Base-by-base conservation (phyloP, 345 rosid genomes). In the Excoecaria agallocha region DNA sequence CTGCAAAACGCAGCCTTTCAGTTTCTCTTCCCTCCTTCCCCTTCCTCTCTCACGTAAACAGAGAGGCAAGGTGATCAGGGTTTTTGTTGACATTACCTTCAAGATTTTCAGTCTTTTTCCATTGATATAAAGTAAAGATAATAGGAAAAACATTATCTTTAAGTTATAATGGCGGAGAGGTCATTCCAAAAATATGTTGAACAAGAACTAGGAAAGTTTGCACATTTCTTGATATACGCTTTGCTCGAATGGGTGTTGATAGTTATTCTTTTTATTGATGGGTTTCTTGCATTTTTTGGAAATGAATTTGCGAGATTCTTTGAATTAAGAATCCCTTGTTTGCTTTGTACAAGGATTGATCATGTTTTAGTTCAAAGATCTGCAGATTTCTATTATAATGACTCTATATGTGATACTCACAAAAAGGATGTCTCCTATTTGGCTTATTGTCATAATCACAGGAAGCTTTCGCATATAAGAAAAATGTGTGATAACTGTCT, bases 401-500 rank as follows among this genome's bases (percentile, higher is more conserved):
- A 89, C 3, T 87, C 97, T 35, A 72, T 95, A 16, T 95, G 99
- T 30, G 89, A 88, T 4, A 25, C 78, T 64, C 99, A 95, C 84
- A 89, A 87, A 92, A 93, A 89, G 78, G 89, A 90, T 6, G 77
- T 93, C 50, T 90, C 98, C 4, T 81, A 85, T 73, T 89, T 93
- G 4, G 98, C 99, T 0, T 95, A 84, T 79, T 95, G 99, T 48
- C 94, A 90, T 72, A 82, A 82, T 71, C 99, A 95, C 78, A 90
- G 84, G 85, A 90, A 88, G 78, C 90, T 95, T 70, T 91, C 97
- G 46, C 89, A 95, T 71, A 88, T 91, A 17, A 85, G 84, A 75
- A 82, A 82, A 66, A 86, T 93, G 97, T 93, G 99, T 66, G 99
- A 95, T 68, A 87, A 84, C 13, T 95, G 99, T 74, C 97, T 95